These are phyloP conservation scores for Fragaria ananassa DNA, from an alignment of 306 rosid genomes.

Conservation along the genomic window DNA sequence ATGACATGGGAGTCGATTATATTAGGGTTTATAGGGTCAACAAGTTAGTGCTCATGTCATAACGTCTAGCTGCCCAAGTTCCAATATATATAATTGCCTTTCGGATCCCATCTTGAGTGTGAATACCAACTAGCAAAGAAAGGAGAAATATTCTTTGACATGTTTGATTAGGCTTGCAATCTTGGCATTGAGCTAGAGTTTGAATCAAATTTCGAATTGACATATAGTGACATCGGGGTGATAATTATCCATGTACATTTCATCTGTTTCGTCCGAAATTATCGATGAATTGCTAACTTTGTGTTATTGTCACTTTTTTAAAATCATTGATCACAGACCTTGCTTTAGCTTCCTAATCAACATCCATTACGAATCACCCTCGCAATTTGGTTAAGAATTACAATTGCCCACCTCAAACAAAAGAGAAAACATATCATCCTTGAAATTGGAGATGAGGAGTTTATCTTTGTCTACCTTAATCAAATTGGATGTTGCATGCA, in stretches of 20 bases:
- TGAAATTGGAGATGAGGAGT: too few relatives aligned
- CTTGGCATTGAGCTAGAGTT: constrained; percentile 19
- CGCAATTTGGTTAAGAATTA: too few relatives aligned
- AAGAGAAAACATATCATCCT: too few relatives aligned
- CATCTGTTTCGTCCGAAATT: neutral
- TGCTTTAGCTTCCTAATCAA: too few relatives aligned
- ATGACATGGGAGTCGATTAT: constrained; percentile 13
- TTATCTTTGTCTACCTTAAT: neutral
- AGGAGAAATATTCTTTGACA: constrained; percentile 10
- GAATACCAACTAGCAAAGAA: constrained; percentile 8
- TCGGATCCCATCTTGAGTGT: constrained; percentile 3
- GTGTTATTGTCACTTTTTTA: too few relatives aligned
- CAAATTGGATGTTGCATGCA: too few relatives aligned
- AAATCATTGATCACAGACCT: too few relatives aligned
- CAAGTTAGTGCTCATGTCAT: constrained; percentile 12
- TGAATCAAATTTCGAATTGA: neutral
- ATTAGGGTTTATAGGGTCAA: constrained; percentile 10
- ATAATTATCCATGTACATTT: neutral
- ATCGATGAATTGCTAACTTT: neutral
- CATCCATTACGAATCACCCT: too few relatives aligned
- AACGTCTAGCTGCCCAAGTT: constrained; percentile 13
- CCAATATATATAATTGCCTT: neutral
- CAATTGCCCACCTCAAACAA: too few relatives aligned
- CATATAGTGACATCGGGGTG: neutral
- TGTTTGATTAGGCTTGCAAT: constrained; percentile 9